Conservation (phyloP, 2,329 filamentous ascomycete genomes). For the Colletotrichum camelliae region DNA sequence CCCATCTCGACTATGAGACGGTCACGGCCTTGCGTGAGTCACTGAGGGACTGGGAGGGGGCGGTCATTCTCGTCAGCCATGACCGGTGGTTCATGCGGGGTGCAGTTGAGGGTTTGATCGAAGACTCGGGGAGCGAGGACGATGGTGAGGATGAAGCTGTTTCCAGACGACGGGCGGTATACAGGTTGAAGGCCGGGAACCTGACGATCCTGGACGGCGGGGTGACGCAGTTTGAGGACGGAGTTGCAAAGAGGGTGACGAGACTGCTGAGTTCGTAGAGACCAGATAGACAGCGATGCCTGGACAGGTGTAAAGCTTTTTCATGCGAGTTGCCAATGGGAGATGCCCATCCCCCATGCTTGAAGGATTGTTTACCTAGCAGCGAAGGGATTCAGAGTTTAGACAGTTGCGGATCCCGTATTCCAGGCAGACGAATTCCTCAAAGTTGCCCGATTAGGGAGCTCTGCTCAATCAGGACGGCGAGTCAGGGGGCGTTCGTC, state of each 20-base stretch:
- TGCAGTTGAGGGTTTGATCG: conserved; percentile 68
- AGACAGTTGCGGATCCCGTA: not conserved
- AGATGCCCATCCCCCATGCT: not conserved
- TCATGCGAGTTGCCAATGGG: not conserved
- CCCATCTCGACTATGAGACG: conserved; percentile 84
- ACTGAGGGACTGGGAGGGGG: conserved; percentile 72
- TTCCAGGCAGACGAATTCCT: not conserved
- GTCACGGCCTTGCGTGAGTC: conserved; percentile 74
- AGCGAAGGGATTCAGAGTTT: not conserved
- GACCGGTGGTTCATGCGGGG: conserved; percentile 82
- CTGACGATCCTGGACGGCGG: conserved; percentile 62
- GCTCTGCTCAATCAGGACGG: not conserved
- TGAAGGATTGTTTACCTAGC: not conserved
- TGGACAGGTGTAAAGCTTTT: not conserved
- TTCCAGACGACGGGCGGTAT: conserved; percentile 59
- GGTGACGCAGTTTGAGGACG: conserved; percentile 69
- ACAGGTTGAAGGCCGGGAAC: conserved; percentile 63
- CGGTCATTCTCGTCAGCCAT: conserved; percentile 79
- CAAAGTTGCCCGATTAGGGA: not conserved
- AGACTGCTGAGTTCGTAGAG: conserved; percentile 38
- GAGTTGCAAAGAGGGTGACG: conserved; percentile 63
- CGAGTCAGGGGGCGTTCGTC: not conserved
- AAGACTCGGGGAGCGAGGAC: conserved; percentile 39
- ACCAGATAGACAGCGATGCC: not conserved
- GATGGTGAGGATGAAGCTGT: conserved; percentile 49